Percentiles rank a stretch among this genome's conserved stretches.
Conservation (phyloP, 2,329 filamentous ascomycete genomes). For the Coniochaeta pulveracea region DNA sequence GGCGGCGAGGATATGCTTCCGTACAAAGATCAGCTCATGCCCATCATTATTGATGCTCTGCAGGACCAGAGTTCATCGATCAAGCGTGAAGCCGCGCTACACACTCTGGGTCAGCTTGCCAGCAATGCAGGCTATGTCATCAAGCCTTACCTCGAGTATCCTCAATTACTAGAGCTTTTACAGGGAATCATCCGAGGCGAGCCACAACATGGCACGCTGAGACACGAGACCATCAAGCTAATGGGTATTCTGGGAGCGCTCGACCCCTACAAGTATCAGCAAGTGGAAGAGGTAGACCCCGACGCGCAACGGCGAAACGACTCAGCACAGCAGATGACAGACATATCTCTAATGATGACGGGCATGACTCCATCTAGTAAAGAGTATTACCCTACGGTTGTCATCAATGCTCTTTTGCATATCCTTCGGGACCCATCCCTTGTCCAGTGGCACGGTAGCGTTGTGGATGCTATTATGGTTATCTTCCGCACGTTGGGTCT, state of each 20-base stretch:
- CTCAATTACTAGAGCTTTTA: conserved; percentile 81
- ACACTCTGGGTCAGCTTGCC: conserved; percentile 81
- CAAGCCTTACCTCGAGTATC: conserved; percentile 88
- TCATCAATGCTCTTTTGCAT: conserved; percentile 88
- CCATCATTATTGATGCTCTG: conserved; percentile 83
- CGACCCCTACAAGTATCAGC: conserved; percentile 92
- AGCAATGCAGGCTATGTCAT: conserved; percentile 98
- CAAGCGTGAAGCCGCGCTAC: conserved; percentile 84
- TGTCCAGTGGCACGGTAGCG: conserved; percentile 79
- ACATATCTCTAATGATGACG: conserved; percentile 97
- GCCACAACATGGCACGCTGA: conserved; percentile 66
- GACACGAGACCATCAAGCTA: conserved; percentile 91
- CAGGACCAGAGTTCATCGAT: conserved; percentile 86
- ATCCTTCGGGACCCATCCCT: conserved; percentile 87
- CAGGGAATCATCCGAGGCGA: conserved; percentile 93
- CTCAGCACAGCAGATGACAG: conserved; percentile 60
- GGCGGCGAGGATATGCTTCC: conserved; percentile 88
- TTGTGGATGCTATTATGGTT: conserved; percentile 97
- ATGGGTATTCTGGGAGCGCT: conserved; percentile 92
- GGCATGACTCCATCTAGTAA: conserved; percentile 93
- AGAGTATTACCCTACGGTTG: conserved; percentile 96
- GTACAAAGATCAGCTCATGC: conserved; percentile 89
- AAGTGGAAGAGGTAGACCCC: conserved; percentile 80
- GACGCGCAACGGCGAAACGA: conserved; percentile 62
- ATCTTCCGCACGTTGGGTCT: conserved; percentile 94